Evolutionary conservation across 257 asterid genomes (phyloP), one percentile per base, ranked within the genome.

Genomic region (Gentiana straminea): DNA sequence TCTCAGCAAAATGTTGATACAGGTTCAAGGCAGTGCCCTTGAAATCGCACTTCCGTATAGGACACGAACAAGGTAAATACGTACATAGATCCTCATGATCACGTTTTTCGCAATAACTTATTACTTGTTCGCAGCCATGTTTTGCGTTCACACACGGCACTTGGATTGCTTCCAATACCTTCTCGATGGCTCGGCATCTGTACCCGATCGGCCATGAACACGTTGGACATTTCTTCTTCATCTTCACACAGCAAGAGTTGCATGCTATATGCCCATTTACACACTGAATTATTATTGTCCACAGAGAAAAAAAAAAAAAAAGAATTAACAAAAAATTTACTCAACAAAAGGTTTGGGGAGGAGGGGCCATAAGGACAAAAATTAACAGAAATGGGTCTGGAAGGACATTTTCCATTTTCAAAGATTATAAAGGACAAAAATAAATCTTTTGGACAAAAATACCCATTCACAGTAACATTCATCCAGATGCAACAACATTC

Each of bases 181-280:
- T 82, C 72, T 87, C 96, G 2, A 80, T 63, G 24, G 79, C 89
- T 52, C 83, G 78, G 74, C 96, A 87, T 53, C 94, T 94, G 61
- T 75, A 73, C 64, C 94, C 96, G 24, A 78, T 81, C 36, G 81
- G 86, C 75, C 51, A 57, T 75, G 72, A 59, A 74, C 94, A 87
- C 32, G 59, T 75, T 37, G 82, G 76, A 58, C 96, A 87, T 70
- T 63, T 87, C 69, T 78, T 72, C 56, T 49, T 58, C 69, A 79
- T 68, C 67, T 52, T 77, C 59, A 39, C 44, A 75, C 88, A 80
- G 83, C 96, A 87, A 39, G 88, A 61, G 43, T 77, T 60, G 49
- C 96, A 87, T 48, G 94, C 84, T 70, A 86, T 55, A 56, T 86
- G 95, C 64, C 95, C 95, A 55, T 81, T 81, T 75, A 79, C 91